Base-by-base conservation (phyloP, 1,139 yeast genomes). In the Dujonia santamariae region DNA sequence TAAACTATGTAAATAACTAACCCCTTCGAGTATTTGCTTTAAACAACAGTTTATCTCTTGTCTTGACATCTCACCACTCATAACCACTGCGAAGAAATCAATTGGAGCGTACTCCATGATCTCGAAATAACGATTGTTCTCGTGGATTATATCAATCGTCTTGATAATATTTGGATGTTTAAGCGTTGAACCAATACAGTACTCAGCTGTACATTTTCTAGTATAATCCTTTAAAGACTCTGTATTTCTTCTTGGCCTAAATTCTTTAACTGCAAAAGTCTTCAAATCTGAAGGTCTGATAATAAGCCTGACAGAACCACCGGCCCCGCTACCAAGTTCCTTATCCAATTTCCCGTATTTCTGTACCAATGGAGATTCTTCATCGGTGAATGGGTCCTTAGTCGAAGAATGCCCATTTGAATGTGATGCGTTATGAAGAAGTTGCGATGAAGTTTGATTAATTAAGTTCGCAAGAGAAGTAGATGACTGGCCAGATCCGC, bases 61-160 rank as follows among this genome's bases (percentile, higher is more conserved):
- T 44, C 83, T 70, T 12, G 85, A 68, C 97, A 94, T 88, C 48
- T 82, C 78, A 28, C 96, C 96, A 34, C 95, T 84, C 99, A 94
- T 94, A 27, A 94, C 98, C 32, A 92, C 90, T 2, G 97, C 96
- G 63, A 94, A 94, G 55, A 90, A 84, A 60, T 94, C 99, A 40
- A 84, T 85, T 15, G 96, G 97, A 39, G 97, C 94, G 55, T 86
- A 94, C 56, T 94, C 98, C 98, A 94, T 92, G 32, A 94, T 90
- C 59, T 94, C 97, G 56, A 80, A 92, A 53, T 86, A 86, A 46
- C 88, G 78, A 42, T 81, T 85, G 46, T 80, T 82, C 50, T 88
- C 97, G 51, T 86, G 85, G 38, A 90, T 79, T 26, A 92, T 87
- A 56, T 94, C 98, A 40, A 92, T 74, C 0, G 98, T 92, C 56